Base-by-base conservation (phyloP, 1,139 yeast species). In the Trichomonascaceae sp. region DNA sequence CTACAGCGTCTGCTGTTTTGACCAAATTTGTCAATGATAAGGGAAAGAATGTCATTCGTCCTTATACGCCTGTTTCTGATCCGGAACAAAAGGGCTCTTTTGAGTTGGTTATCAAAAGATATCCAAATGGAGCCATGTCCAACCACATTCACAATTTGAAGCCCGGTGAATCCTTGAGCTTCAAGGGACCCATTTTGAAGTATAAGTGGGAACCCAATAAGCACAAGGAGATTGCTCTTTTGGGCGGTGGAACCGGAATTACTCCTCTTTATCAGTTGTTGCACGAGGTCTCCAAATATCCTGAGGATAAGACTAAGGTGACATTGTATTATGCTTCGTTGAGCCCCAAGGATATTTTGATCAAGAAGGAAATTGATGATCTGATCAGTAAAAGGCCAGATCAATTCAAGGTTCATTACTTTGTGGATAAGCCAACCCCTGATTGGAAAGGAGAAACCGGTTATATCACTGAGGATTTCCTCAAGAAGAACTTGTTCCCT, bases 211-310 rank as follows among this genome's bases (percentile, higher is more conserved):
- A 81, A 67, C 87, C 93, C 63, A 91, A 91, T 77, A 81, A 84
- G 74, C 93, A 81, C 73, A 81, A 86, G 65, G 77, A 83, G 60
- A 81, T 95, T 67, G 86, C 87, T 54, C 79, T 93, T 75, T 78
- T 93, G 65, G 98, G 97, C 62, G 96, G 96, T 63, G 99, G 99
- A 67, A 86, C 96, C 49, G 97, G 96, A 63, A 87, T 90, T 66
- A 87, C 97, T 39, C 98, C 98, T 64, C 87, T 91, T 83, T 87
- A 84, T 73, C 96, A 90, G 75, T 86, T 90, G 67, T 79, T 90
- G 63, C 82, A 84, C 63, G 90, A 90, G 52, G 84, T 90, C 62
- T 83, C 87, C 64, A 76, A 77, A 60, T 80, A 85, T 72, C 84
- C 86, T 43, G 72, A 73, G 22, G 95, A 87, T 69, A 82, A 83